These are phyloP conservation scores for sweet orange (Citrus sinensis) DNA, from an alignment of 345 rosid genomes.

Conservation along the genomic window DVS_A1.0 CM039162.1:28503001-28503500, in stretches of 20 bases:
- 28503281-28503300: slow-evolving; percentile 20
- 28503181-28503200: slow-evolving; percentile 23
- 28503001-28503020: slow-evolving; percentile 14
- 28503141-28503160: slow-evolving; percentile 28
- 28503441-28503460: slow-evolving; percentile 92
- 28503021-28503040: slow-evolving; percentile 21
- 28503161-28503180: slow-evolving; percentile 28
- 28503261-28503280: slow-evolving; percentile 30
- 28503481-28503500: slow-evolving; percentile 76
- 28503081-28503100: slow-evolving; percentile 30
- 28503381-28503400: slow-evolving; percentile 36
- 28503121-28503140: slow-evolving; percentile 48
- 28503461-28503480: slow-evolving; percentile 75
- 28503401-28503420: slow-evolving; percentile 96
- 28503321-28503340: slow-evolving; percentile 21
- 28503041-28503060: slow-evolving; percentile 29
- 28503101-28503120: slow-evolving; percentile 45
- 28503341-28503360: slow-evolving; percentile 30
- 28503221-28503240: slow-evolving; percentile 36
- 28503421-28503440: slow-evolving; percentile 90
- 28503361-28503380: slow-evolving; percentile 34
- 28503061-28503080: slow-evolving; percentile 25
- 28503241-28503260: slow-evolving; percentile 34
- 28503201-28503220: slow-evolving; percentile 26
- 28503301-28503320: slow-evolving; percentile 41